Evolutionary conservation across 345 rosid genomes (phyloP).

Genomic region (Salix koriyanagi): DNA sequence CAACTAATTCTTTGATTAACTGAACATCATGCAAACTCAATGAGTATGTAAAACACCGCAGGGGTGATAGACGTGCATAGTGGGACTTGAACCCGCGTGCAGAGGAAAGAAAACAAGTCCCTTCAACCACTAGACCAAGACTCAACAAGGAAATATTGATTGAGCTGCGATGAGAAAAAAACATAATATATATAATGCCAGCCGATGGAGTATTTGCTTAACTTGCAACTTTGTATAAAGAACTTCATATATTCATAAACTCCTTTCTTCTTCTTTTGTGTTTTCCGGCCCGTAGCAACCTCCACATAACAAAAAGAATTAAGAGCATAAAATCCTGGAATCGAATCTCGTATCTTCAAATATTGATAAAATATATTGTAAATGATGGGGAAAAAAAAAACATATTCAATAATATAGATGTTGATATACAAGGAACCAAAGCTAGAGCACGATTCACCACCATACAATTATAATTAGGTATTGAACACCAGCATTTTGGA

Average conservation of each 20-base stretch:
- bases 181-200: background rate
- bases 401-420: background rate
- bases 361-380: background rate
- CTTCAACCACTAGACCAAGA: too few species aligned
- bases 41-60: too few species aligned
- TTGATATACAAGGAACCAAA: background rate
- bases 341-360: slow-evolving; percentile 4
- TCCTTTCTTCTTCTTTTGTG: background rate
- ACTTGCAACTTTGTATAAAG: background rate
- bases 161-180: background rate
- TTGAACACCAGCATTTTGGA: background rate
- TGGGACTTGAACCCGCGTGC: too few species aligned
- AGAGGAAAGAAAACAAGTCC: too few species aligned
- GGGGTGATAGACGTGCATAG: too few species aligned
- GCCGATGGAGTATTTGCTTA: background rate
- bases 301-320: background rate
- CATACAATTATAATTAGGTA: background rate
- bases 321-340: background rate
- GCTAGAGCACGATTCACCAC: background rate
- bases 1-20: too few species aligned
- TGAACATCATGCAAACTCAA: too few species aligned
- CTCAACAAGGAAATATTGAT: background rate
- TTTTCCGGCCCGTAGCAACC: background rate
- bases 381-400: background rate
- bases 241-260: background rate